Base-by-base conservation (phyloP, 441 rosid genomes). In the Populus hybrid region DNA sequence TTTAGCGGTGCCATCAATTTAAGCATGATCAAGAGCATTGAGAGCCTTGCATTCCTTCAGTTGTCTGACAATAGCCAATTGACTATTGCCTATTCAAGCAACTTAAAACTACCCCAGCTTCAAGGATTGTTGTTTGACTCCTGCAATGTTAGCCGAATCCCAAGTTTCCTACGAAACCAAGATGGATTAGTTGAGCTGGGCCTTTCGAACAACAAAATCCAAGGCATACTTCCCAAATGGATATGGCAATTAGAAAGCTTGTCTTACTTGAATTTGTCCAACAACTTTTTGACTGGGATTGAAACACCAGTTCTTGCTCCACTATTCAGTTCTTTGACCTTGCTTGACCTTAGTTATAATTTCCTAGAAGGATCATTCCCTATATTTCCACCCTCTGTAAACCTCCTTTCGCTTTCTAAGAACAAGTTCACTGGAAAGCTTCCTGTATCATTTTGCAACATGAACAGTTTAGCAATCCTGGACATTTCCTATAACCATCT, bases 151-250 rank as follows among this genome's bases (percentile, higher is more conserved):
- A 36, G 38, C 38, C 1, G 9, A 36, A 36, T 36, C 38, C 38
- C 38, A 36, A 36, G 38, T 36, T 36, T 36, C 38, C 38, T 36
- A 7, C 38, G 38, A 36, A 36, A 36, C 38, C 38, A 36, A 36
- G 38, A 36, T 36, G 38, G 38, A 36, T 36, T 36, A 36, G 38
- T 36, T 36, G 38, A 36, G 38, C 38, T 36, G 9, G 86, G 80
- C 56, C 83, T 83, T 11, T 77, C 83, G 3, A 28, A 74, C 38
- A 83, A 83, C 38, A 36, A 14, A 40, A 70, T 70, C 42, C 31
- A 24, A 7, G 73, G 73, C 53, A n/a, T 18, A 16, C 40, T 70
- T 9, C 9, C 59, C 31, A 4, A 24, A 9, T 16, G 26, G 21
- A 29, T n/a, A 1, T 70, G 29, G 10, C 1, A 38, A 40, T 70